Evolutionary conservation across 805 yeast genomes (phyloP).

Genomic region (Candida ulmi): DNA sequence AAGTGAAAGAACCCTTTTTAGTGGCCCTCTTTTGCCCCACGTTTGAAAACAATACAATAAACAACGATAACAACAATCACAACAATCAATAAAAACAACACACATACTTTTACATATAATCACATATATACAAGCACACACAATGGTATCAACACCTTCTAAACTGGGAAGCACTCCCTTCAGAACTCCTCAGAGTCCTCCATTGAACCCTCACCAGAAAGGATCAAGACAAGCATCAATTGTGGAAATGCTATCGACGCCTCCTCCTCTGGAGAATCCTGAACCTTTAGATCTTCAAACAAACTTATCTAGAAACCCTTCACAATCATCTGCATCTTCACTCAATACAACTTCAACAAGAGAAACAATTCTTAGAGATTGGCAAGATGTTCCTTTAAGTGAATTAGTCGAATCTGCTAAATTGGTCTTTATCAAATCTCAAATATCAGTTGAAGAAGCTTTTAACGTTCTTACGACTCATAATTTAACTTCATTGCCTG

Average conservation of each 20-base stretch:
- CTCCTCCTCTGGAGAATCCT: slow-evolving; percentile 51
- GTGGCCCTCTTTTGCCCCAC: slow-evolving; percentile 6
- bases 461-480: slow-evolving; percentile 70
- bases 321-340: slow-evolving; percentile 44
- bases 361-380: slow-evolving; percentile 62
- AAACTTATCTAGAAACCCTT: slow-evolving; percentile 20
- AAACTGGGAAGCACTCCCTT: slow-evolving; percentile 30
- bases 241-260: slow-evolving; percentile 69
- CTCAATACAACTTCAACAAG: slow-evolving; percentile 47
- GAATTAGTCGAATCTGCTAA: slow-evolving; percentile 78
- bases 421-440: slow-evolving; percentile 61
- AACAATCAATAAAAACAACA: neutral
- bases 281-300: slow-evolving; percentile 8
- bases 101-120: too few species aligned
- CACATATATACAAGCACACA: too few species aligned
- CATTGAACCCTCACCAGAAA: slow-evolving; percentile 23
- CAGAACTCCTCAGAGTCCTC: slow-evolving; percentile 24
- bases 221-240: slow-evolving; percentile 56
- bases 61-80: neutral
- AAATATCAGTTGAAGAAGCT: slow-evolving; percentile 78
- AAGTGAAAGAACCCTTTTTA: too few species aligned
- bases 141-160: slow-evolving; percentile 19
- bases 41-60: slow-evolving; percentile 1
- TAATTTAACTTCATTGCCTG: slow-evolving; percentile 84
- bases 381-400: slow-evolving; percentile 67